Evolutionary conservation across 23 red algal genomes (phyloP), one percentile per base, ranked within the genome.

Genomic region (Gracilaria caudata): DNA sequence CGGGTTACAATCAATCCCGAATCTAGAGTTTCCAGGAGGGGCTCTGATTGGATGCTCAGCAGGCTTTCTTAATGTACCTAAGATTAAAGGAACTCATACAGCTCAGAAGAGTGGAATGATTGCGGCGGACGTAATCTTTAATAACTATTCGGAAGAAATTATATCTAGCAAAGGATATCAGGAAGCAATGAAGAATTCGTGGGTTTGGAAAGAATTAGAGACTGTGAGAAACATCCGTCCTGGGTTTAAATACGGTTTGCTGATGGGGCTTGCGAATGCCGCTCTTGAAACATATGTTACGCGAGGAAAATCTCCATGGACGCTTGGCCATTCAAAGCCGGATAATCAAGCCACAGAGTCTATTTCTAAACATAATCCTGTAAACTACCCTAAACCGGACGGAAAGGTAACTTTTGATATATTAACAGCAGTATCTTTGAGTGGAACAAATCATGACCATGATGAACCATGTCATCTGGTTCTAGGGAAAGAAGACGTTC

Each of bases 21-120:
- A 59, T 10, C 74, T 98, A 11, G 88, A 70, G 20, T 98, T 98
- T 93, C 89, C 92, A n/a, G 96, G 96, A 16, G 96, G 96, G 6
- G 96, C 87, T 10, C 71, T 98, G 28, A 85, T 98, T 78, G 96
- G 96, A 17, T 98, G 96, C 43, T 79, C 82, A 2, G 96, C 96
- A 5, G 96, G 96, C n/a, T 98, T 98, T 84, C 43, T 98, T 37
- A 98, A 98, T 58, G 96, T 98, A n/a, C 96, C 96, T 19, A 98
- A 98, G 74, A 94, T 98, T 37, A 98, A 98, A 61, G 96, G 96
- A 45, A 98, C 96, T 29, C 96, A 98, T 61, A 98, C 96, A 59
- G 96, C 96, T 39, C 91, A 93, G 87, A 98, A 98, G 63, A 95
- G 93, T 76, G 96, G 96, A 35, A 95, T 98, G 92, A 63, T 98